These are phyloP conservation scores for Cyclotella choctawhatcheeana DNA, from an alignment of 108 stramenopile species.

Conservation along the genomic window DNA sequence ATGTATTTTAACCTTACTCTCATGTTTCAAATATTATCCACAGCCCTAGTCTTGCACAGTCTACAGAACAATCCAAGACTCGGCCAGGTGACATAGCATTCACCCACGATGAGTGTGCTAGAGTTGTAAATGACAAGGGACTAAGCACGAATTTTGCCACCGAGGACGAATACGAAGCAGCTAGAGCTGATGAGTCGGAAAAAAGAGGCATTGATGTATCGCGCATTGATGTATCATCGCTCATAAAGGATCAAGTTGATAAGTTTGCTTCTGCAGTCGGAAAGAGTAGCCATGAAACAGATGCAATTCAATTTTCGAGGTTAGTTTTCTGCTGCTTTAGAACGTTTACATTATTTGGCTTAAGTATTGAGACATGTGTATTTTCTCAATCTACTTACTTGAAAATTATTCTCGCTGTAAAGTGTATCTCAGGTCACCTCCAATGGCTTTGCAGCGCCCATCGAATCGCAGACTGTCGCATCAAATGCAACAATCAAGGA, in stretches of 20 bases:
- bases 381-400: background rate
- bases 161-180: background rate
- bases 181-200: background rate
- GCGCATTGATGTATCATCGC: background rate
- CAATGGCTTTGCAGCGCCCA: background rate
- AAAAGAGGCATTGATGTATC: conserved; percentile 6
- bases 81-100: background rate
- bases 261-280: background rate
- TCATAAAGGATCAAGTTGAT: background rate
- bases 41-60: background rate
- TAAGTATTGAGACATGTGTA: too few relatives aligned
- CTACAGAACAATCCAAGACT: too few relatives aligned
- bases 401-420: background rate
- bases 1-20: background rate
- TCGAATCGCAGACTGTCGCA: background rate
- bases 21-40: conserved; percentile 1
- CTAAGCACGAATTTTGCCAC: background rate
- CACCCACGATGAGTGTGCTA: background rate
- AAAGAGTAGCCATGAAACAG: background rate
- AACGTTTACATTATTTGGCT: too few relatives aligned
- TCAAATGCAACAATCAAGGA: background rate
- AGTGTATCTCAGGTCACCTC: background rate
- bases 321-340: background rate
- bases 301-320: background rate
- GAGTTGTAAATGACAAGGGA: background rate